These are phyloP conservation scores for Gloeophyllum trabeum DNA, from an alignment of 768 basidiomycete genomes.

Conservation along the genomic window DNA sequence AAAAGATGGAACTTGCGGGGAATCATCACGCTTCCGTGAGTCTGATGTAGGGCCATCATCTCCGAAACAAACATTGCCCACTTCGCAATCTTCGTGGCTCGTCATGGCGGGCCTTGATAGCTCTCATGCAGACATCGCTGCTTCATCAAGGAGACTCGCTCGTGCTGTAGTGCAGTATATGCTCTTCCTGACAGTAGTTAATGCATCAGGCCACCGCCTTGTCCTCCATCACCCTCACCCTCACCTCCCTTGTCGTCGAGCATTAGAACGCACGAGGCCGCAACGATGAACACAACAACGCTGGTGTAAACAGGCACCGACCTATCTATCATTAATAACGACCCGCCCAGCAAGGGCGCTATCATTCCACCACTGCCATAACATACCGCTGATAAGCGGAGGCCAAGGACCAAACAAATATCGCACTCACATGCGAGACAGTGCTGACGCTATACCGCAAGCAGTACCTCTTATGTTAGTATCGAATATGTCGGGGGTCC, in stretches of 20 bases:
- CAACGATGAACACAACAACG: constrained; percentile 50
- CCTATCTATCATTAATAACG: constrained; percentile 52
- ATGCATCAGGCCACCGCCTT: neutral
- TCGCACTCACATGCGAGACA: constrained; percentile 64
- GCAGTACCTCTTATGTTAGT: constrained; percentile 83
- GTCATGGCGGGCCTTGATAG: too few species aligned
- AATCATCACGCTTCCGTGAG: too few species aligned
- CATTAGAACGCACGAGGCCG: constrained; percentile 50
- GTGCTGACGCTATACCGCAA: constrained; percentile 76
- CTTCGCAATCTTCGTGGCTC: too few species aligned
- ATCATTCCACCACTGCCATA: constrained; percentile 73
- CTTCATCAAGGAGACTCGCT: too few species aligned
- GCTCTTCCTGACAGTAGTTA: neutral
- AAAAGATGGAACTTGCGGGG: too few species aligned
- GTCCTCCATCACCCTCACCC: neutral
- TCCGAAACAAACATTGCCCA: too few species aligned
- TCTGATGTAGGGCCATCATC: too few species aligned
- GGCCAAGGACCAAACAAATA: neutral
- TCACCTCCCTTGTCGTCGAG: constrained; percentile 18
- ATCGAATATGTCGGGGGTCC: constrained; percentile 83
- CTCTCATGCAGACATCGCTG: too few species aligned
- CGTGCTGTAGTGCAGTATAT: too few species aligned
- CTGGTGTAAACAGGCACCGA: constrained; percentile 73
- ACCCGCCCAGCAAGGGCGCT: constrained; percentile 71
- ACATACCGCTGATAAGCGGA: constrained; percentile 3